These are phyloP conservation scores for Viola odorata DNA, from an alignment of 345 rosid genomes.

Conservation along the genomic window DNA sequence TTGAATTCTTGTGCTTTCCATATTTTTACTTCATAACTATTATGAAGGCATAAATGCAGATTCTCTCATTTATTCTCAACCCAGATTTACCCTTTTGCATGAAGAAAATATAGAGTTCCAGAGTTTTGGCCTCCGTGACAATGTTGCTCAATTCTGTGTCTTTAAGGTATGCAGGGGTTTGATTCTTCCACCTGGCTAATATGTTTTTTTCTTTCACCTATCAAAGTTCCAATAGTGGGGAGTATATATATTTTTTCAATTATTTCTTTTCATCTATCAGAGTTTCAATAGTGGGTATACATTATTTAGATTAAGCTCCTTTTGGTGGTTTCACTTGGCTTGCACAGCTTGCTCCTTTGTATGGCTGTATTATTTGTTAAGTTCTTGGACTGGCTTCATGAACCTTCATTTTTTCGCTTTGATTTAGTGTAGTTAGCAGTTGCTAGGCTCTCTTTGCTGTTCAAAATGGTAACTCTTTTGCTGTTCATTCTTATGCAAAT, in stretches of 20 bases:
- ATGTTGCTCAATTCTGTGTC: slow-evolving; percentile 91
- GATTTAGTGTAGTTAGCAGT: too few species aligned
- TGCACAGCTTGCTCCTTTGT: background rate
- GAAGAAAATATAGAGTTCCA: slow-evolving; percentile 78
- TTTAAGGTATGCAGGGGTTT: slow-evolving; percentile 50
- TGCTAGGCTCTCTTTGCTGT: too few species aligned
- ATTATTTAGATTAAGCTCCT: too few species aligned
- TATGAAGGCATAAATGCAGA: slow-evolving; percentile 16
- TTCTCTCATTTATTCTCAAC: slow-evolving; percentile 17
- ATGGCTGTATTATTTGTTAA: background rate
- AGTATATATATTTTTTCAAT: too few species aligned
- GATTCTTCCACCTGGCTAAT: background rate
- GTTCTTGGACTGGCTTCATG: too few species aligned
- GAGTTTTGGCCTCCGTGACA: slow-evolving; percentile 75
- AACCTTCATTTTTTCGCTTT: too few species aligned
- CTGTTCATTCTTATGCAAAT: too few species aligned
- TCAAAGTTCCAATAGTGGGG: too few species aligned
- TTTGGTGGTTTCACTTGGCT: too few species aligned
- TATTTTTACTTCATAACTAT: background rate
- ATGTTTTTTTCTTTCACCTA: background rate
- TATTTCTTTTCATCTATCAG: too few species aligned
- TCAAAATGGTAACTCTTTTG: too few species aligned
- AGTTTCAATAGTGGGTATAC: too few species aligned
- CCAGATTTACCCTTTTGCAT: slow-evolving; percentile 75
- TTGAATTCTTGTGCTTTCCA: background rate